phyloP scores from a whole-genome alignment of 2,329 filamentous ascomycete species.

The Aspergillus proliferans region DNA sequence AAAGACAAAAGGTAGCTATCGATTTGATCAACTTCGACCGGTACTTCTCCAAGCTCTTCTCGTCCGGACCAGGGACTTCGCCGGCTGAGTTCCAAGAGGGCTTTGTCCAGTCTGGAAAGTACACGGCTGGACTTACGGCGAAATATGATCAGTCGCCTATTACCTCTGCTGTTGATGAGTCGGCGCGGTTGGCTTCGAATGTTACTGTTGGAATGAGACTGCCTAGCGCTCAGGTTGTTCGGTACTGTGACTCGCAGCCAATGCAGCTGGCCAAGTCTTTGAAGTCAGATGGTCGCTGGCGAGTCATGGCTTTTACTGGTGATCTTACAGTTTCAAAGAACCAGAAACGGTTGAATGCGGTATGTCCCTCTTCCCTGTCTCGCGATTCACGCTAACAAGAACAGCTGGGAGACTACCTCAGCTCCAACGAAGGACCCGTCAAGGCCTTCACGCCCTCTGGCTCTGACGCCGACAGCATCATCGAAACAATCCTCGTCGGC shows the following conservation, averaged over 20 bases:
- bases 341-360: slow-evolving; percentile 31
- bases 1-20: slow-evolving; percentile 48
- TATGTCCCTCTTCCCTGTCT: slow-evolving; percentile 13
- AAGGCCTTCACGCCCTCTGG: slow-evolving; percentile 38
- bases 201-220: slow-evolving; percentile 44
- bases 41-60: slow-evolving; percentile 50
- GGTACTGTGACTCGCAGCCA: slow-evolving; percentile 54
- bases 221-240: slow-evolving; percentile 52
- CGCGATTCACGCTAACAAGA: background rate
- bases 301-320: slow-evolving; percentile 46
- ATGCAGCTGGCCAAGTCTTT: slow-evolving; percentile 48
- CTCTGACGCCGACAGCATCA: slow-evolving; percentile 48
- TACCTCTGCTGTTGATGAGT: slow-evolving; percentile 31
- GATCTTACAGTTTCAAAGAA: slow-evolving; percentile 29
- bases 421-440: slow-evolving; percentile 37
- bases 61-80: slow-evolving; percentile 37
- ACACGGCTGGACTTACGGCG: slow-evolving; percentile 55
- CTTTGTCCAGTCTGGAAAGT: slow-evolving; percentile 54
- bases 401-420: slow-evolving; percentile 37
- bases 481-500: slow-evolving; percentile 53
- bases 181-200: slow-evolving; percentile 30
- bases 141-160: slow-evolving; percentile 49
- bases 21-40: slow-evolving; percentile 59
- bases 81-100: slow-evolving; percentile 49
- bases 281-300: slow-evolving; percentile 48